phyloP scores from a whole-genome alignment of 345 rosid species.

The Brassica napus region Da-Ae NC_063450.1:44843501-44844000 shows the following conservation, averaged over 20 bases:
- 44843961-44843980: not conserved
- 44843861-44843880: not conserved
- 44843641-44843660: not conserved
- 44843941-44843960: not conserved
- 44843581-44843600: not conserved
- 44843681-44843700: constrained; percentile 57
- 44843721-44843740: not conserved
- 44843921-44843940: constrained; percentile 1
- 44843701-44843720: constrained; percentile 43
- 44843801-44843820: not conserved
- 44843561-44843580: too few species aligned
- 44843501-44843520: not conserved
- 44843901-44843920: not conserved
- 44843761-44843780: not conserved
- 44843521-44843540: not conserved
- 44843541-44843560: too few species aligned
- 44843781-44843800: not conserved
- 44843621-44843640: too few species aligned
- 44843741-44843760: not conserved
- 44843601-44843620: not conserved
- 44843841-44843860: not conserved
- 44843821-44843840: not conserved
- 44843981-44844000: not conserved
- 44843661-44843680: constrained; percentile 54
- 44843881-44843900: not conserved